Conservation (phyloP, 192 early-diverging fungal genomes). For the Coemansia sp. region DNA sequence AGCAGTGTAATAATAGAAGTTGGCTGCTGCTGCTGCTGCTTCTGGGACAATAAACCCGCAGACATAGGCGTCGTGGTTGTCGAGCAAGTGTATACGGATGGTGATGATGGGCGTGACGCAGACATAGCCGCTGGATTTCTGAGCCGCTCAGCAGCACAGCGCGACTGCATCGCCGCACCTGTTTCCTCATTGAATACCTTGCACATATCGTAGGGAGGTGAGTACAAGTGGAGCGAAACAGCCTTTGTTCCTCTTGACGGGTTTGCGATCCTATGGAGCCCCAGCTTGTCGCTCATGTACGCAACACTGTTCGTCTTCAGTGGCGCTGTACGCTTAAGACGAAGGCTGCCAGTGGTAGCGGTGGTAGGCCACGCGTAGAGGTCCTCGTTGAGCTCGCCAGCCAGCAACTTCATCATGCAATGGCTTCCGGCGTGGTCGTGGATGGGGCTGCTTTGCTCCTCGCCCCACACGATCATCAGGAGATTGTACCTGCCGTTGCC, state of each 20-base stretch:
- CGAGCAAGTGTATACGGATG: conserved; percentile 8
- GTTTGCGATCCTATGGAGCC: conserved; percentile 83
- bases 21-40: conserved; percentile 2
- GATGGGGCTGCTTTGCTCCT: conserved; percentile 75
- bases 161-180: conserved; percentile 41
- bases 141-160: conserved; percentile 34
- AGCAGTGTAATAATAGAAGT: conserved; percentile 21
- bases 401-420: conserved; percentile 91
- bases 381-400: conserved; percentile 78
- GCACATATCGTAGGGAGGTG: conserved; percentile 83
- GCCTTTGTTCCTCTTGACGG: conserved; percentile 59
- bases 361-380: conserved; percentile 72
- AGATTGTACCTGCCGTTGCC: conserved; percentile 94
- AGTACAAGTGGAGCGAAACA: conserved; percentile 89
- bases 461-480: conserved; percentile 86
- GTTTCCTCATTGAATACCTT: conserved; percentile 82
- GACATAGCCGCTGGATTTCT: conserved; percentile 2
- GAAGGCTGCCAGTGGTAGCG: conserved; percentile 23
- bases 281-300: conserved; percentile 91
- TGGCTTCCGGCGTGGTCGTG: conserved; percentile 90
- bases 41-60: background rate
- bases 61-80: background rate
- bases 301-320: conserved; percentile 68
- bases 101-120: background rate
- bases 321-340: conserved; percentile 48